Percentiles rank a stretch among this genome's conserved stretches.
Conservation (phyloP, 148 eudicot species). For the Cornus kousa region DNA sequence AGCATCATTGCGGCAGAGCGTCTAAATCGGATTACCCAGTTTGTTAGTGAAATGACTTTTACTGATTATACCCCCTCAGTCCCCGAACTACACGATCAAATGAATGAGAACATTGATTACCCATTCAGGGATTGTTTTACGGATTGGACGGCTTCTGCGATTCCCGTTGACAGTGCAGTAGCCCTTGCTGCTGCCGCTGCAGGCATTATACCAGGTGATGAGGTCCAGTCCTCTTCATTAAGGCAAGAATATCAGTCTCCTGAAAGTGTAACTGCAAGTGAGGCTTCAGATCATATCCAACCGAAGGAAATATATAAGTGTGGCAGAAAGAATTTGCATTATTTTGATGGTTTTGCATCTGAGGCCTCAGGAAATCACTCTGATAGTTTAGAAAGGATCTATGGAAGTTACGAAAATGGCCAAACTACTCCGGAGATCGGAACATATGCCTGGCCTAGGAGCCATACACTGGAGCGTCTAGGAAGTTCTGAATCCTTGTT, state of each 20-base stretch:
- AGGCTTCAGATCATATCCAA: constrained; percentile 62
- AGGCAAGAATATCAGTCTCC: constrained; percentile 59
- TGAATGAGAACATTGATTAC: constrained; percentile 37
- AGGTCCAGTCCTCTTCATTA: constrained; percentile 44
- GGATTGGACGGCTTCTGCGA: constrained; percentile 79
- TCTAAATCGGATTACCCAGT: constrained; percentile 77
- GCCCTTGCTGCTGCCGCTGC: constrained; percentile 83
- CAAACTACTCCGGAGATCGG: constrained; percentile 36
- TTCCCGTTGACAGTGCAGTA: constrained; percentile 71
- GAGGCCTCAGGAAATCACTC: constrained; percentile 47
- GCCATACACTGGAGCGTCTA: constrained; percentile 45
- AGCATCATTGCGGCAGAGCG: constrained; percentile 96
- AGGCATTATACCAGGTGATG: constrained; percentile 63
- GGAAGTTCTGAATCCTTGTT: constrained; percentile 59
- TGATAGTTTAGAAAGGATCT: constrained; percentile 33
- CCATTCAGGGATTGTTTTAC: constrained; percentile 29
- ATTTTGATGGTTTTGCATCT: constrained; percentile 47
- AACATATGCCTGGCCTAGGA: constrained; percentile 25
- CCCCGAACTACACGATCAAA: constrained; percentile 34
- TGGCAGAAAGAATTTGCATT: constrained; percentile 36
- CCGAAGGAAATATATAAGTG: constrained; percentile 39
- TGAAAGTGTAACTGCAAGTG: constrained; percentile 54
- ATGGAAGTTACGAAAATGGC: constrained; percentile 42
- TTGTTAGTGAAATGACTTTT: constrained; percentile 66
- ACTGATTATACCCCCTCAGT: constrained; percentile 41